Evolutionary conservation across 495 filamentous ascomycete genomes (phyloP), one percentile per base, ranked within the genome.

Genomic region (Elaphomyces granulatus): DNA sequence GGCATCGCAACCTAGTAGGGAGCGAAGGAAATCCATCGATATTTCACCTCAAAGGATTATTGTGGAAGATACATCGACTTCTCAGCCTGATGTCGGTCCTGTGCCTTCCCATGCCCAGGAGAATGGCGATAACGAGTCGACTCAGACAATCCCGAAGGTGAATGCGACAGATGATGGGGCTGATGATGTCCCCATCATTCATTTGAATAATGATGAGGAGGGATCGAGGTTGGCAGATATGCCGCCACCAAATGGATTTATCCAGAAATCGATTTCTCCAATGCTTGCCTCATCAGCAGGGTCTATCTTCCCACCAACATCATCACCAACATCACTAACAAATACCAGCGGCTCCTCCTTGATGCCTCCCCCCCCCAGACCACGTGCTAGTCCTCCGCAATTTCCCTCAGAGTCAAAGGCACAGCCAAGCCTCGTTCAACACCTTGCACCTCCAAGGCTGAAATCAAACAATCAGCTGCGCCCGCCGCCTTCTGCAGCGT

Each of bases 81-180:
- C 12, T 28, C 23, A 12, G 23, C 23, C 23, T 12, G 23, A 28
- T 28, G 23, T 12, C 6, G 23, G 12, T 6, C 12, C 12, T 6
- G 12, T 12, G 23, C 6, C 23, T 6, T 28, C 23, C 23, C 6
- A 28, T 28, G 23, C 6, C 6, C 6, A 35, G 15, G 30, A 53
- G 12, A 20, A 51, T 45, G 33, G 45, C 38, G 20, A 39, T 15
- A 20, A 36, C 34, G 52, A 61, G 4, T 64, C 60, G 28, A 42
- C 59, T 2, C 63, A 70, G 38, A 59, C 56, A 1, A 75, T 71
- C 4, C 71, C 72, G 3, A 28, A 28, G 12, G 23, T 28, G 6
- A 6, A 6, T 28, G 23, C 23, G 6, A 28, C 6, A 12, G 23
- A 28, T 42, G 40, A 15, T 15, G 19, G 17, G 16, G n/a, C 17